Percentiles rank a stretch among this genome's conserved stretches.
phyloP scores from a whole-genome alignment of 768 basidiomycete genomes.

The Tylopilus cervinicoccineus region DNA sequence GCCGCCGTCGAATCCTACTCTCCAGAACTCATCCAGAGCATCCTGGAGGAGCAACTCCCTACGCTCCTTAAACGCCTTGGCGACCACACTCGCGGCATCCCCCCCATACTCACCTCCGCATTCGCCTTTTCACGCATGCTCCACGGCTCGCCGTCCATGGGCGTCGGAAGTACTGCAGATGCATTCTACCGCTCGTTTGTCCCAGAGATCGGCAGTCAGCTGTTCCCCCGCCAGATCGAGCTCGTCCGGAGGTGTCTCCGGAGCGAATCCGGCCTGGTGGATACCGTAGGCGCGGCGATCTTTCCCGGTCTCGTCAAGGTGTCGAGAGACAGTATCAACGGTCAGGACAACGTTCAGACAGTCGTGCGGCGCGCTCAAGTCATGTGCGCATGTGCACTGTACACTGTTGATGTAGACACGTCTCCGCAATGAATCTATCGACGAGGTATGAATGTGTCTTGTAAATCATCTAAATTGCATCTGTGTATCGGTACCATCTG shows the following conservation, averaged over 20 bases:
- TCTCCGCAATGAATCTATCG: not conserved
- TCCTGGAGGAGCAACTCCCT: constrained; percentile 71
- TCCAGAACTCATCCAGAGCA: constrained; percentile 60
- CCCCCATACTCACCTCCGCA: constrained; percentile 65
- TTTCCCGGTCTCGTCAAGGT: constrained; percentile 90
- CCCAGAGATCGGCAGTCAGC: constrained; percentile 70
- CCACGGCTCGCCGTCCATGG: constrained; percentile 56
- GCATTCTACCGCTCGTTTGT: constrained; percentile 86
- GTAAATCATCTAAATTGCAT: constrained; percentile 23
- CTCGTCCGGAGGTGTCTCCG: constrained; percentile 77
- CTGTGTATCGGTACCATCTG: constrained; percentile 10
- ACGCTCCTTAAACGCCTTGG: constrained; percentile 53
- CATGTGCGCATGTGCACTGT: constrained; percentile 78
- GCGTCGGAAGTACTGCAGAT: constrained; percentile 44
- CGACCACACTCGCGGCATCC: constrained; percentile 39
- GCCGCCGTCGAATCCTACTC: constrained; percentile 57
- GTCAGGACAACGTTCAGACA: constrained; percentile 54
- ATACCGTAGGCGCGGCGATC: constrained; percentile 78
- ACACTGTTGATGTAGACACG: constrained; percentile 3
- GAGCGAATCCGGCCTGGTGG: constrained; percentile 68
- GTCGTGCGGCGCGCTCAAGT: constrained; percentile 84
- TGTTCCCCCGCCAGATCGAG: constrained; percentile 80
- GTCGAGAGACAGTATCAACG: constrained; percentile 36
- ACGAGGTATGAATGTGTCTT: not conserved
- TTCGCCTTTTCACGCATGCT: constrained; percentile 84